phyloP scores from a whole-genome alignment of 2,329 filamentous ascomycete genomes.

The Aspergillus hiratsukae region DNA sequence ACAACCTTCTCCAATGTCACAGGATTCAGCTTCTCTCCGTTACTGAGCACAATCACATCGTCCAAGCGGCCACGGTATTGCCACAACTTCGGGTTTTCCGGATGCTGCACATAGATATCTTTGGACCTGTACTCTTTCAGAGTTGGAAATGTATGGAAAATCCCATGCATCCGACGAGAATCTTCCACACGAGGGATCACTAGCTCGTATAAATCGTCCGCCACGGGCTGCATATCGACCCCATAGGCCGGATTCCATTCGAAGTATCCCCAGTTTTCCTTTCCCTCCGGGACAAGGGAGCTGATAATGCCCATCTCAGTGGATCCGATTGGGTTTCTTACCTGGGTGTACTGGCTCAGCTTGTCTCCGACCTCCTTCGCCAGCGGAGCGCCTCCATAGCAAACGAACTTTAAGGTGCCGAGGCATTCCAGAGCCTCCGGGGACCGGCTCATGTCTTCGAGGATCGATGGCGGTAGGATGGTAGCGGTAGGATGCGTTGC shows the following conservation, averaged over 20 bases:
- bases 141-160: too few species aligned
- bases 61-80: slow-evolving; percentile 17
- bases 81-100: too few species aligned
- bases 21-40: slow-evolving; percentile 44
- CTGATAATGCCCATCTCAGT: slow-evolving; percentile 1
- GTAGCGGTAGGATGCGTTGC: slow-evolving; percentile 13
- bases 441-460: slow-evolving; percentile 23
- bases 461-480: slow-evolving; percentile 20
- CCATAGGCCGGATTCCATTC: neutral
- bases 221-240: neutral
- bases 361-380: too few species aligned
- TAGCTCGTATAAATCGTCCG: too few species aligned
- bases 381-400: neutral
- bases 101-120: too few species aligned
- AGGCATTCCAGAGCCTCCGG: slow-evolving; percentile 12
- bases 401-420: slow-evolving; percentile 6
- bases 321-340: neutral
- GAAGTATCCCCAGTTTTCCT: neutral
- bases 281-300: neutral
- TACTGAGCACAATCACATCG: slow-evolving; percentile 40
- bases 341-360: too few species aligned
- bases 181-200: too few species aligned
- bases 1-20: slow-evolving; percentile 33
- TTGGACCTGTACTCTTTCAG: too few species aligned
- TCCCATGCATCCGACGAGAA: too few species aligned